Base-by-base conservation (phyloP, 2,329 filamentous ascomycete genomes). In the Clarireedia homoeocarpa region DNA sequence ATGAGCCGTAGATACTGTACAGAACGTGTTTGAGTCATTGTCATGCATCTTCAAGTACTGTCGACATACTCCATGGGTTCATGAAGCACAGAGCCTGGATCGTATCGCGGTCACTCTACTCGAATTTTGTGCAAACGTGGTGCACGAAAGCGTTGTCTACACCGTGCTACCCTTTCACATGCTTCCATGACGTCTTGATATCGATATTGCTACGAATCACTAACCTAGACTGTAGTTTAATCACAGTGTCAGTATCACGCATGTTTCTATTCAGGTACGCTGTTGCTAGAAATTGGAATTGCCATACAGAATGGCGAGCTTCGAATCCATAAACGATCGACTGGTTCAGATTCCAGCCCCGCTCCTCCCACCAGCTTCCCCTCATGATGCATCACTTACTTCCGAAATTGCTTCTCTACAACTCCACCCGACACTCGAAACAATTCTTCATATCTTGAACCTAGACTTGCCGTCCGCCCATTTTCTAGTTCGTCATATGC, bases 401-500 rank as follows among this genome's bases (percentile, higher is more conserved):
- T 49, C 56, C 17, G 6, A 39, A 5, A 71, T 70, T 52, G 56
- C 68, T n/a, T 53, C 63, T 26, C 66, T 74, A 5, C 63, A 62
- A 7, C 61, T 76, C 1, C 76, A 79, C 59, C 76, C 77, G 6
- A 71, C 73, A 14, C 67, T 80, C 39, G 77, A 80, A 70, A 69
- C 75, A 9, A 67, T 74, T 0, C 70, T 80, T 4, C 78, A 80
- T 63, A 70, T 80, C 53, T 67, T 79, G 30, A 80, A 80, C 63
- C 66, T 69, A 59, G 77, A 80, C 63, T 68, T 80, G 0, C 68
- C 75, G 4, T 71, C 69, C 20, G 77, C 77, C 0, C 77, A 81
- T 65, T 80, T 80, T 63, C 70, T 80, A 1, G 70, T 76, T 24
- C 71, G 77, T 1, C 75, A 80, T 60, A 78, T 79, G 75, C 73